Percentiles rank a stretch among this genome's conserved stretches.
Evolutionary conservation across 306 rosid species (phyloP).

Genomic region (Senna siamea): DNA sequence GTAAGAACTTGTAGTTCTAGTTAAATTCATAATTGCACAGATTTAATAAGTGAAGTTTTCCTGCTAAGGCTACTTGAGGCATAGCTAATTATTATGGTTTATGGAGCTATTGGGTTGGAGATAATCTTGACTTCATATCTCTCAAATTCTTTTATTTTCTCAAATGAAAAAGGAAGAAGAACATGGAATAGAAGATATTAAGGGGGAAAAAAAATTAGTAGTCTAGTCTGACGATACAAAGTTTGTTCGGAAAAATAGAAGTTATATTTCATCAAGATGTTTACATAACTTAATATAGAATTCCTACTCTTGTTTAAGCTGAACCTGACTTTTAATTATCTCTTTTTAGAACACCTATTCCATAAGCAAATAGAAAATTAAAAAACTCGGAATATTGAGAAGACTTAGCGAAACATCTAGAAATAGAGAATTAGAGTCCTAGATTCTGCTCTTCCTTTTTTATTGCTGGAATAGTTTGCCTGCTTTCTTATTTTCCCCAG

Average conservation of each 20-base stretch:
- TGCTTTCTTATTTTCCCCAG: not conserved
- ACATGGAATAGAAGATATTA: not conserved
- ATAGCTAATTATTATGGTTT: constrained; percentile 19
- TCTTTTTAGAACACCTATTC: not conserved
- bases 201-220: not conserved
- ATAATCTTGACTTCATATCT: constrained; percentile 29
- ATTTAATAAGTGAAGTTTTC: constrained; percentile 12
- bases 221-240: not conserved
- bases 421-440: not conserved
- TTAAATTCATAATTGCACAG: not conserved
- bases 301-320: not conserved
- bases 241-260: not conserved
- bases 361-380: not conserved
- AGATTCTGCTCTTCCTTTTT: not conserved
- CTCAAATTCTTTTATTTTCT: not conserved
- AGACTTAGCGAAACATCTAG: not conserved
- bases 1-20: constrained; percentile 49
- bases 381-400: not conserved
- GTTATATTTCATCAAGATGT: not conserved
- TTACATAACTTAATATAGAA: not conserved
- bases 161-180: not conserved
- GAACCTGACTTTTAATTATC: not conserved
- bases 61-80: constrained; percentile 6
- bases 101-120: constrained; percentile 3
- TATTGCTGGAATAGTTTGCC: too few species aligned